phyloP scores from a whole-genome alignment of 2,329 filamentous ascomycete genomes.

The Penicillium sp. region DNA sequence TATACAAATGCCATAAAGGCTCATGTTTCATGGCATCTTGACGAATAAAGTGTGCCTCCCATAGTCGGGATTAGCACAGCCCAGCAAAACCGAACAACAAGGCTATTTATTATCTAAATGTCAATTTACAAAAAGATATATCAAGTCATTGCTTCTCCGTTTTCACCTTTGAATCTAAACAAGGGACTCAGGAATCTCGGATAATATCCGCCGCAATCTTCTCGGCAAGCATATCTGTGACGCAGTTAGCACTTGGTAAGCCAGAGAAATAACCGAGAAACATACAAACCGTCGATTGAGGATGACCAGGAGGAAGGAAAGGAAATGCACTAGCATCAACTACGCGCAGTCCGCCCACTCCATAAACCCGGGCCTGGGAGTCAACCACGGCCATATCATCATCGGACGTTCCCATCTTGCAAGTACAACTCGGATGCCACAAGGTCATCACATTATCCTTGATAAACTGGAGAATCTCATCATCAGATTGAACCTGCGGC shows the following conservation, averaged over 20 bases:
- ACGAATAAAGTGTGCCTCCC: background rate
- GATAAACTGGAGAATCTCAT: conserved; percentile 42
- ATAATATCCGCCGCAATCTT: conserved; percentile 23
- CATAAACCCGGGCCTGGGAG: conserved; percentile 30
- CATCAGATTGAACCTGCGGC: conserved; percentile 40
- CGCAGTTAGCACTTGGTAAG: conserved; percentile 1
- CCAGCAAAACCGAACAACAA: background rate
- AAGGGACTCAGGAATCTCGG: background rate
- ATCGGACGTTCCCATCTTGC: conserved; percentile 30
- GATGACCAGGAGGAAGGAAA: conserved; percentile 43
- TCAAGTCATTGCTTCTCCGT: background rate
- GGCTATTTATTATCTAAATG: background rate
- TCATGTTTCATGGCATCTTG: background rate
- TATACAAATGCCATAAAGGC: background rate
- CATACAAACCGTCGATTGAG: conserved; percentile 30
- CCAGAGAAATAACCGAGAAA: background rate
- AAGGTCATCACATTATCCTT: conserved; percentile 30
- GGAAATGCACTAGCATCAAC: conserved; percentile 41
- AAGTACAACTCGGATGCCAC: conserved; percentile 33
- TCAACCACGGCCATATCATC: conserved; percentile 37
- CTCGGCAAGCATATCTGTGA: conserved; percentile 27
- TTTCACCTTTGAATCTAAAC: background rate
- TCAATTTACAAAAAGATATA: background rate
- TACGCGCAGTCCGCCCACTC: conserved; percentile 32
- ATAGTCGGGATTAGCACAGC: background rate